Evolutionary conservation across 2,329 filamentous ascomycete genomes (phyloP).

Genomic region (Apiospora saccharicola): DNA sequence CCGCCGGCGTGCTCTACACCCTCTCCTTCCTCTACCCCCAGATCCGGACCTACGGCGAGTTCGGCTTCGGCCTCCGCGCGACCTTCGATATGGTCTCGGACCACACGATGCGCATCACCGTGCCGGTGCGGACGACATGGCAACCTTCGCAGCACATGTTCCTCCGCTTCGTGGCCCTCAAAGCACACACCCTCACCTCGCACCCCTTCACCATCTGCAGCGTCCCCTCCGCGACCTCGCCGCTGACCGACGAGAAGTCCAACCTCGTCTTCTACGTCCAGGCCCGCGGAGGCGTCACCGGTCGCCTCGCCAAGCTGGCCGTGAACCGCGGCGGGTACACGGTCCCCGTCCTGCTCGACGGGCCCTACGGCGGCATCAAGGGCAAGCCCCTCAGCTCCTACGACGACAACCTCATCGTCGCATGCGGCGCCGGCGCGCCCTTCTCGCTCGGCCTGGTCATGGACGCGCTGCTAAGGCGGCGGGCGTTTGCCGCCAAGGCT

Average conservation of each 20-base stretch:
- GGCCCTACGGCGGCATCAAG: conserved; percentile 63
- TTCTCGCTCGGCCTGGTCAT: conserved; percentile 59
- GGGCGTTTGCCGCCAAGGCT: conserved; percentile 25
- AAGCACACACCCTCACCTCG: conserved; percentile 51
- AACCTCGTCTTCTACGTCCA: conserved; percentile 63
- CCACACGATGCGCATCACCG: conserved; percentile 49
- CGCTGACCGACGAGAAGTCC: conserved; percentile 18
- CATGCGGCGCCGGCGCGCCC: conserved; percentile 64
- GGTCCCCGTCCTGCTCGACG: conserved; percentile 60
- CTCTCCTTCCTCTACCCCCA: conserved; percentile 54
- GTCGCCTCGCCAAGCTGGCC: conserved; percentile 50
- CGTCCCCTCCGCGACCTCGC: conserved; percentile 40
- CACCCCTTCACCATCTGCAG: conserved; percentile 66
- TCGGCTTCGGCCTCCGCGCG: conserved; percentile 55
- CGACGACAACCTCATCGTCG: conserved; percentile 55
- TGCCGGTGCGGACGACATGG: conserved; percentile 56
- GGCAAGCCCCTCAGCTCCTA: conserved; percentile 46
- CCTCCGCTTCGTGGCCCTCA: conserved; percentile 57
- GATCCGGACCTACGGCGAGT: conserved; percentile 55
- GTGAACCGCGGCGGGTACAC: conserved; percentile 35
- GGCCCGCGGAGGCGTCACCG: conserved; percentile 57
- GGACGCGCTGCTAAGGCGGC: conserved; percentile 39
- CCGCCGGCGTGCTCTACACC: conserved; percentile 59
- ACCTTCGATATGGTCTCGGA: conserved; percentile 49
- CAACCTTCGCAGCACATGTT: conserved; percentile 62